Conservation (phyloP, 306 rosid genomes). For the Cucurbita maxima region DNA sequence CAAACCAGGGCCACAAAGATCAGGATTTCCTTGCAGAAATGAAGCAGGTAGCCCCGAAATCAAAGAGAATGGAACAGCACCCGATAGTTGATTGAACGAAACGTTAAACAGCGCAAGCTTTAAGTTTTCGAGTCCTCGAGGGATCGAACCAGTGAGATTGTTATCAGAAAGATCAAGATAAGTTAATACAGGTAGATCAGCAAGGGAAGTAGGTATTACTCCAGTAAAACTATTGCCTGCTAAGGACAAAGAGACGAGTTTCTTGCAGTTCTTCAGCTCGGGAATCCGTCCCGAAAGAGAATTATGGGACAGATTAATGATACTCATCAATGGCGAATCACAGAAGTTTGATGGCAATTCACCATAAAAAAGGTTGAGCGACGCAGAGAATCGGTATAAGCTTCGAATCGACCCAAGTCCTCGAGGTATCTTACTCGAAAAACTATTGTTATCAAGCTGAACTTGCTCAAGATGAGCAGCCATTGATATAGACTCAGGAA, state of each 20-base stretch:
- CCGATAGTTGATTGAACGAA: slow-evolving; percentile 77
- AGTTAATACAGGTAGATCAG: slow-evolving; percentile 75
- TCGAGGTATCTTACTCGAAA: slow-evolving; percentile 49
- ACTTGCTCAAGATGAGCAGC: slow-evolving; percentile 81
- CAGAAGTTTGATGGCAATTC: slow-evolving; percentile 72
- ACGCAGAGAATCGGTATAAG: slow-evolving; percentile 88
- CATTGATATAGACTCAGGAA: slow-evolving; percentile 70
- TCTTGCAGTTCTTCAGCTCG: slow-evolving; percentile 54
- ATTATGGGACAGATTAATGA: slow-evolving; percentile 76
- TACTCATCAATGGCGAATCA: slow-evolving; percentile 96
- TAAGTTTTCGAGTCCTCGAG: slow-evolving; percentile 72
- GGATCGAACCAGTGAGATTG: slow-evolving; percentile 81
- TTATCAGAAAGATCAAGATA: slow-evolving; percentile 90
- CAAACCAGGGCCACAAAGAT: slow-evolving; percentile 82
- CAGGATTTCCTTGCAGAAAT: slow-evolving; percentile 78
- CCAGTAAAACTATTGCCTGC: slow-evolving; percentile 72
- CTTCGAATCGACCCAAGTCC: slow-evolving; percentile 66
- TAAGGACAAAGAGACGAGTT: slow-evolving; percentile 71
- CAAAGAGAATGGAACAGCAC: slow-evolving; percentile 65
- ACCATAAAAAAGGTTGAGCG: slow-evolving; percentile 63
- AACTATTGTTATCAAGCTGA: slow-evolving; percentile 78
- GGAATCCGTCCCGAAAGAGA: slow-evolving; percentile 77
- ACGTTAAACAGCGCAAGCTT: slow-evolving; percentile 97
- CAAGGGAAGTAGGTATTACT: slow-evolving; percentile 55
- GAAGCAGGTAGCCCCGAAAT: slow-evolving; percentile 93